Evolutionary conservation across 1,139 yeast species (phyloP), one percentile per base, ranked within the genome.

Genomic region (Yamadazyma atlantica): DNA sequence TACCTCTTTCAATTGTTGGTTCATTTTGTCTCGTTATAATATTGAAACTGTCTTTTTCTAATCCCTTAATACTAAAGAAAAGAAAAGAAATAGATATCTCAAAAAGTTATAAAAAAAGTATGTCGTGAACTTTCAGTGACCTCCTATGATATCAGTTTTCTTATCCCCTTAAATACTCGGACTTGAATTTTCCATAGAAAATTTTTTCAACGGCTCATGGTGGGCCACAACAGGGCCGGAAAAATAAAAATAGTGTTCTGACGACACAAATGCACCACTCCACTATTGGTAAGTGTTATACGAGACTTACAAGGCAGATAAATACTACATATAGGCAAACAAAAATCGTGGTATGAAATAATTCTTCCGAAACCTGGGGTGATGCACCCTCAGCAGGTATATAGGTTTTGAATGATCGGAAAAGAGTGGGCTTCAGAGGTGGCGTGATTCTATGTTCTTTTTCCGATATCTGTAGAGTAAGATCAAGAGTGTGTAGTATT

Each of bases 1-100:
- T 4, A 65, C 67, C 17, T 48, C 35, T 49, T 64, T 57, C 44
- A 69, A 55, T 45, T 55, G 44, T 25, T 53, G 36, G 39, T 60
- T 59, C 69, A 65, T 64, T 4, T 12, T 39, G 19, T 15, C 35
- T 16, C 14, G n/a, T 24, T 18, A 4, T 16, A 9, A 4, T 23
- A 4, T 10, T 10, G 26, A 8, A 23, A 4, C 26, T 8, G n/a
- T 23, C 12, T 23, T 4, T 23, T n/a, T 23, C 26, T 23, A 10
- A 7, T 23, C 26, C 12, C 26, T 9, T 19, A 11, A 24, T 24
- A 14, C 17, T 26, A 26, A 12, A 26, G 7, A 14, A 12, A 16
- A 33, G n/a, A 17, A 15, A 13, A 25, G 13, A 15, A 16, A 26
- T 4, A 13, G 9, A 12, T 19, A 14, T 31, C 4, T 23, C 23